A percentile compares a stretch with the other conserved stretches of the same genome.
Evolutionary conservation across 805 yeast species (phyloP).

Genomic region (Lachancea cidri): DNA sequence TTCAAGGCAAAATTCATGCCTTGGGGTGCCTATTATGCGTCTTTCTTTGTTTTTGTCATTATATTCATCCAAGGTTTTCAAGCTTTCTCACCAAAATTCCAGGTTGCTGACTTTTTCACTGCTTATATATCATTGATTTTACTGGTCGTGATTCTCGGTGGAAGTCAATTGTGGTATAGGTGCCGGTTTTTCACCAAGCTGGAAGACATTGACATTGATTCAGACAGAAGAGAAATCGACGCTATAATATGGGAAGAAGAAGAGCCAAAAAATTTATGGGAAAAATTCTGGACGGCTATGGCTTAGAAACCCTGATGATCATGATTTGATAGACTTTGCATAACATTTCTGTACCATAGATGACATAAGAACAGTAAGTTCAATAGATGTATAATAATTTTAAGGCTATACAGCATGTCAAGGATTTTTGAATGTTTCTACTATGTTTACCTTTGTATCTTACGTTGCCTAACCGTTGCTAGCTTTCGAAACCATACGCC

Average conservation of each 20-base stretch:
- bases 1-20: constrained; percentile 67
- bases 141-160: constrained; percentile 45
- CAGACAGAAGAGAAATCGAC: constrained; percentile 58
- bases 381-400: no score
- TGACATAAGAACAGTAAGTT: no score
- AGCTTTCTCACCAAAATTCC: constrained; percentile 50
- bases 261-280: constrained; percentile 47
- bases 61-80: constrained; percentile 65
- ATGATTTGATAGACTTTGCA: no score
- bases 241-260: constrained; percentile 50
- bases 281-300: constrained; percentile 44
- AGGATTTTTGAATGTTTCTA: no score
- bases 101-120: constrained; percentile 53
- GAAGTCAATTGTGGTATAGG: constrained; percentile 47
- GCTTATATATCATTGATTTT: constrained; percentile 59
- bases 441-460: no score
- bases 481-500: no score
- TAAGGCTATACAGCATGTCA: no score
- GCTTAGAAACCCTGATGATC: no score
- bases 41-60: constrained; percentile 47
- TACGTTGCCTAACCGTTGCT: no score
- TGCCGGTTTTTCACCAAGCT: constrained; percentile 41
- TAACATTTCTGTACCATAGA: no score
- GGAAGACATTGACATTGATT: constrained; percentile 59
- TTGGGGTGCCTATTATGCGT: constrained; percentile 55